These are phyloP conservation scores for Blastomyces gilchristii DNA, from an alignment of 2,329 filamentous ascomycete species.

Conservation along the genomic window DNA sequence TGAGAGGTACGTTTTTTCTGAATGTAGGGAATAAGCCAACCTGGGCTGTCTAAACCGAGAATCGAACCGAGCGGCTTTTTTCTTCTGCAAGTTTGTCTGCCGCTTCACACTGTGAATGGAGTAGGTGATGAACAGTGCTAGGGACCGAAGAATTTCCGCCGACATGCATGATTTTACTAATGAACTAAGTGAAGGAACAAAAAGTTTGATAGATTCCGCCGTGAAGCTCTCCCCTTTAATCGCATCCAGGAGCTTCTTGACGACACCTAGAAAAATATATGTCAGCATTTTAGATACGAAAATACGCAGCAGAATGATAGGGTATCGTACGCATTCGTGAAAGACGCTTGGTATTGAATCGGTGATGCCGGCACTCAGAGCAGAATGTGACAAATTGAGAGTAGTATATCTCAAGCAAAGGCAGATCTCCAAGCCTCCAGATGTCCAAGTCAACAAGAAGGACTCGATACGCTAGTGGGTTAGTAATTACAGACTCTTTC, in stretches of 20 bases:
- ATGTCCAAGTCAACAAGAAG: slow-evolving; percentile 86
- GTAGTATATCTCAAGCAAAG: slow-evolving; percentile 83
- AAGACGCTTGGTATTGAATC: slow-evolving; percentile 81
- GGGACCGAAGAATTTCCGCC: slow-evolving; percentile 70
- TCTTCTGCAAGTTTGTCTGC: slow-evolving; percentile 32
- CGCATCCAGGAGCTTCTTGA: slow-evolving; percentile 80
- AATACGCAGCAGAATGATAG: neutral
- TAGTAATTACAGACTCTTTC: slow-evolving; percentile 85
- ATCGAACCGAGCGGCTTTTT: slow-evolving; percentile 36
- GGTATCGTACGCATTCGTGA: slow-evolving; percentile 70
- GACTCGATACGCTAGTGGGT: slow-evolving; percentile 86
- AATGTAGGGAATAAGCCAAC: slow-evolving; percentile 34
- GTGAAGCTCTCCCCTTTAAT: slow-evolving; percentile 75
- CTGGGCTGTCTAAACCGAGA: slow-evolving; percentile 22
- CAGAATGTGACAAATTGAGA: slow-evolving; percentile 83
- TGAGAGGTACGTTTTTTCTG: slow-evolving; percentile 31
- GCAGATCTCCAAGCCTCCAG: slow-evolving; percentile 69
- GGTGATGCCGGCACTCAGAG: slow-evolving; percentile 78
- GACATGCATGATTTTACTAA: slow-evolving; percentile 73
- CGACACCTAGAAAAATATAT: slow-evolving; percentile 53
- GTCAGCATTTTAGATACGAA: slow-evolving; percentile 15
- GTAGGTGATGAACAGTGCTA: slow-evolving; percentile 90
- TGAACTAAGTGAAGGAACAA: slow-evolving; percentile 67
- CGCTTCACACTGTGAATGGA: slow-evolving; percentile 59
- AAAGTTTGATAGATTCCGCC: slow-evolving; percentile 60